phyloP scores from a whole-genome alignment of 1,284 basidiomycete genomes.

The Ustilago hordei region DNA sequence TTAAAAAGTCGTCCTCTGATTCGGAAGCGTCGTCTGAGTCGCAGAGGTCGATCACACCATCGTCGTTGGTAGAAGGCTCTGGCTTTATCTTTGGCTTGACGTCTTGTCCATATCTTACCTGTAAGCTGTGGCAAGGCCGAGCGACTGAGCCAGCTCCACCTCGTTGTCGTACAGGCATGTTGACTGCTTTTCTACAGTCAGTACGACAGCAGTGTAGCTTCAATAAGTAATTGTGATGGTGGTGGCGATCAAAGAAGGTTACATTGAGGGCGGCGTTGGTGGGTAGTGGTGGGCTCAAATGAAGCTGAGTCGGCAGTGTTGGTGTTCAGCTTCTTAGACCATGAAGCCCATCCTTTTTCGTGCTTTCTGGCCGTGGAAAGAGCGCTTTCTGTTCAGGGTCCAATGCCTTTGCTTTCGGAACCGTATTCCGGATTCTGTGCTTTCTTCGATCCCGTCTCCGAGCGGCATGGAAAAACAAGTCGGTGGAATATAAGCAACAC shows the following conservation, averaged over 20 bases:
- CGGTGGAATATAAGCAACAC: too few species aligned
- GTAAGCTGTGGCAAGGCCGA: background rate
- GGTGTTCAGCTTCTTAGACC: background rate
- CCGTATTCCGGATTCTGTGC: too few species aligned
- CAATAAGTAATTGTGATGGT: background rate
- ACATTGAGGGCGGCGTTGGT: background rate
- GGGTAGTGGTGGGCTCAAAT: too few species aligned
- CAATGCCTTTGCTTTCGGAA: too few species aligned
- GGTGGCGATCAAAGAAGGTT: background rate
- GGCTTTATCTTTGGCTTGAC: conserved; percentile 24
- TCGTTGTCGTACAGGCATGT: conserved; percentile 25
- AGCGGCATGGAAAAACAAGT: too few species aligned
- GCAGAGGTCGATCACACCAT: conserved; percentile 37
- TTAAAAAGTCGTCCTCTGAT: conserved; percentile 18
- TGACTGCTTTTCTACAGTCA: background rate
- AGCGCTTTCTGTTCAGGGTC: too few species aligned
- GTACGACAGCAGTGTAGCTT: background rate
- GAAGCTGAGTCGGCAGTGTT: background rate
- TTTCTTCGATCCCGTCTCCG: too few species aligned
- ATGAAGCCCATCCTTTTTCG: too few species aligned
- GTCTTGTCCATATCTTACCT: background rate
- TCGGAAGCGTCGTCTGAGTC: conserved; percentile 17
- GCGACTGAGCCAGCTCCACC: background rate
- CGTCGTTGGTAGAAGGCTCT: conserved; percentile 1
- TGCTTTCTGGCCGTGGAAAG: too few species aligned